Evolutionary conservation across 495 filamentous ascomycete genomes (phyloP), one percentile per base, ranked within the genome.

Genomic region (Beverwykella pulmonaria): DNA sequence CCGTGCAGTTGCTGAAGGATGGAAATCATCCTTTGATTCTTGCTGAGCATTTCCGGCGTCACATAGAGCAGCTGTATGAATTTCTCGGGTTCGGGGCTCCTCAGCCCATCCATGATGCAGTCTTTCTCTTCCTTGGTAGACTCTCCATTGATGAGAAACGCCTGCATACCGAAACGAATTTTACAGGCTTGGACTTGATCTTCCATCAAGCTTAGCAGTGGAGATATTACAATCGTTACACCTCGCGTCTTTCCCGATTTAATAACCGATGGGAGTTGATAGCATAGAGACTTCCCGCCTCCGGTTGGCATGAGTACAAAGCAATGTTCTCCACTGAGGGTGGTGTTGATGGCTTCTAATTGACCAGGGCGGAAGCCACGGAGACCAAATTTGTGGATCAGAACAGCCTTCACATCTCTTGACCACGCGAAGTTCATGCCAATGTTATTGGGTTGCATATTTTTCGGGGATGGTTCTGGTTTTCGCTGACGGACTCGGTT

Each of bases 301-400:
- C 95, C 94, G 2, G 94, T 99, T 27, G 94, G 95, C 94, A 99
- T 98, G 25, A 98, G 77, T 15, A 98, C 89, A 73, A 99, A 98
- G 0, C 88, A 87, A 76, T 98, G 92, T 68, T 93, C 88, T 0
- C 92, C 93, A 32, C 79, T 80, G 39, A 99, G 79, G 0, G 94
- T 97, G 8, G 93, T 89, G 76, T 98, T 96, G 75, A 99, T 94
- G 7, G 94, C 94, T 75, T 97, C 90, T 9, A 98, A 84, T 71
- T 99, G 94, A 71, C 96, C 92, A n/a, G 83, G 83, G 8, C 95
- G 85, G 73, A 98, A 98, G 0, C 90, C 91, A 20, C 82, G 83
- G 65, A 99, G 84, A 60, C 88, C 81, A 71, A 99, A 99, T 6
- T 90, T 82, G 49, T 92, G 86, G 63, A 87, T 88, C 52, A 98